Percentiles rank a stretch among this genome's conserved stretches.
Evolutionary conservation across 129 eudicot species (phyloP).

Genomic region (Escallonia rubra): DNA sequence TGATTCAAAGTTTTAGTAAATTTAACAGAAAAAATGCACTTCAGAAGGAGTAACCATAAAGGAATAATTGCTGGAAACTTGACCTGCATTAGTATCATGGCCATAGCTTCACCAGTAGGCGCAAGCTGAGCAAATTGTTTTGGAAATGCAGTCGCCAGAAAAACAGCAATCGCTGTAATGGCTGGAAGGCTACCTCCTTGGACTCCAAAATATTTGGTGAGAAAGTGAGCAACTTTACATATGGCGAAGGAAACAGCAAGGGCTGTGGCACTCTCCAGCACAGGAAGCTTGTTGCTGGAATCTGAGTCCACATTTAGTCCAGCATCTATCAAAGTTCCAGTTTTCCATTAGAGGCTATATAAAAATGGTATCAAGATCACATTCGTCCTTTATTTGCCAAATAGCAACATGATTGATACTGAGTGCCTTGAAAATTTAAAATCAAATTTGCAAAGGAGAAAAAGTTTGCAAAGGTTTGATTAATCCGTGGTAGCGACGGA

Average conservation of each 20-base stretch:
- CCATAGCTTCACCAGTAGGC: slow-evolving; percentile 85
- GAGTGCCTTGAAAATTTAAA: too few relatives aligned
- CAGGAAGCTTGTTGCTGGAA: slow-evolving; percentile 55
- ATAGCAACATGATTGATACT: too few relatives aligned
- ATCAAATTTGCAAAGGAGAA: too few relatives aligned
- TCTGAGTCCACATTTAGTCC: slow-evolving; percentile 34
- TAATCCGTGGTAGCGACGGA: too few relatives aligned
- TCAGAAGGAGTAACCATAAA: too few relatives aligned
- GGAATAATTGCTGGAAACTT: slow-evolving; percentile 10
- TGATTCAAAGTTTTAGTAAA: too few relatives aligned
- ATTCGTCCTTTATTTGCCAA: too few relatives aligned
- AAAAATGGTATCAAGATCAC: too few relatives aligned
- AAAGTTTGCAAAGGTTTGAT: too few relatives aligned
- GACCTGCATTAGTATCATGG: slow-evolving; percentile 90
- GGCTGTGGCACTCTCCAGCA: slow-evolving; percentile 64
- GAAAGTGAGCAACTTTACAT: slow-evolving; percentile 45
- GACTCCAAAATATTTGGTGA: slow-evolving; percentile 61
- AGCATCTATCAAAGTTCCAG: slow-evolving; percentile 27
- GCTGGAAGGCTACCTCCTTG: slow-evolving; percentile 91
- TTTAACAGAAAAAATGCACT: too few relatives aligned
- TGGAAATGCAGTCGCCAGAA: slow-evolving; percentile 76
- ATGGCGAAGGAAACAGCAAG: slow-evolving; percentile 74
- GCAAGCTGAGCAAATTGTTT: slow-evolving; percentile 72
- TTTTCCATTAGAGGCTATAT: slow-evolving; percentile 2
- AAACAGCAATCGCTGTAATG: slow-evolving; percentile 65